phyloP scores from a whole-genome alignment of 306 rosid species.

The Cucurbita argyrosperma region DNA sequence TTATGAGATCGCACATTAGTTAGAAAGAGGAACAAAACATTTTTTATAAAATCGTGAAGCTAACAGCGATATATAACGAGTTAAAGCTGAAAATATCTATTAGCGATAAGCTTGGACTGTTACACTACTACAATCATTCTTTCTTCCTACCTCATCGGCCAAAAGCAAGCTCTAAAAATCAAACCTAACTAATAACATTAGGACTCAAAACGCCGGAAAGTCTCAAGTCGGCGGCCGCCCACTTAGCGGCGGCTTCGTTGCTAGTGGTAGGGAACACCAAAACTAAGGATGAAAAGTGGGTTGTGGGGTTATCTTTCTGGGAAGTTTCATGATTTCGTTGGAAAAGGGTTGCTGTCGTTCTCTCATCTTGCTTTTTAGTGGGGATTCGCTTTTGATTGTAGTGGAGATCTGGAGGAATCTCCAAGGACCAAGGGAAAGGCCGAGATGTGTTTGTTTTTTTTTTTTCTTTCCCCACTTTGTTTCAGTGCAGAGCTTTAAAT shows the following conservation, averaged over 20 bases:
- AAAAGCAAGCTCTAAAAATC: neutral
- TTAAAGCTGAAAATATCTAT: fast-evolving
- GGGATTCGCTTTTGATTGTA: neutral
- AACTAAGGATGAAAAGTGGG: neutral
- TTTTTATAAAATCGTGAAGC: too few species aligned
- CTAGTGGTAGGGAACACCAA: neutral
- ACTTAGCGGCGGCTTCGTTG: neutral
- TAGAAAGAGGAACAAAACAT: too few species aligned
- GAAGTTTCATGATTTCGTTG: neutral
- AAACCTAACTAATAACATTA: neutral
- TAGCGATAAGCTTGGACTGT: too few species aligned
- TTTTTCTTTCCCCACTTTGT: neutral
- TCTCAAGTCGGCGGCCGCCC: neutral
- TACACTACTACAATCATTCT: too few species aligned
- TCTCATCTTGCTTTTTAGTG: neutral
- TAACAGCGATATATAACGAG: too few species aligned
- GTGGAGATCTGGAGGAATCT: conserved; percentile 10
- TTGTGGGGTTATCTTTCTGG: neutral
- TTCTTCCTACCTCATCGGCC: neutral
- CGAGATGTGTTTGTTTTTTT: neutral
- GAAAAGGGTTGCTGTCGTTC: neutral
- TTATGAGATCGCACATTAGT: too few species aligned
- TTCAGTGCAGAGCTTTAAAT: neutral
- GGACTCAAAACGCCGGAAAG: neutral
- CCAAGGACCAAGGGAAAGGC: conserved; percentile 16